Evolutionary conservation across 176 grass and related monocot genomes (phyloP).

Genomic region (Aegilops longissima): DNA sequence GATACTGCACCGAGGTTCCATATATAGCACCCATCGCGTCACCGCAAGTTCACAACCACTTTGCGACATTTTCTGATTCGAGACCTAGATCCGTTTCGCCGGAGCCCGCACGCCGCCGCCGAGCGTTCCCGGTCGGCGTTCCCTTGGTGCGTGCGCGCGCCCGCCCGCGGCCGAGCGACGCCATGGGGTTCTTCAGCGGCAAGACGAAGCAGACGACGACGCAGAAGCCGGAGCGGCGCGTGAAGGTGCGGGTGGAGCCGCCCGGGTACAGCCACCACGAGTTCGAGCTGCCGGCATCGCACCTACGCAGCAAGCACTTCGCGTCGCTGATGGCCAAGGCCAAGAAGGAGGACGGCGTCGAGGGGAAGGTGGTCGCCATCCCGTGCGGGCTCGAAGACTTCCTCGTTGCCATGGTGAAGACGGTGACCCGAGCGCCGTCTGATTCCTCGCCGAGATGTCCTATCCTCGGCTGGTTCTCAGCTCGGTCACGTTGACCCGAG

Average conservation of each 20-base stretch:
- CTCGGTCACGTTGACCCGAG: background rate
- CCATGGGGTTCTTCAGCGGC: background rate
- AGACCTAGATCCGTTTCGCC: background rate
- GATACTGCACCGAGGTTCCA: background rate
- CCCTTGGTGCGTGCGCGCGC: background rate
- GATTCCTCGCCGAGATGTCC: background rate
- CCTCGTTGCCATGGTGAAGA: background rate
- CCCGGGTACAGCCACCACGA: background rate
- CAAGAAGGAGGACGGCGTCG: background rate
- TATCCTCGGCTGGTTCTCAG: background rate
- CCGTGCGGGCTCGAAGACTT: background rate
- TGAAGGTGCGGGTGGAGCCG: conserved; percentile 7
- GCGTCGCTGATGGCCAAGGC: background rate
- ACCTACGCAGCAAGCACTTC: background rate
- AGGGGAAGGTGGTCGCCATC: background rate
- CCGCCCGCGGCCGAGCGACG: background rate
- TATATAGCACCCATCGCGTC: background rate
- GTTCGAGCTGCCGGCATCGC: conserved; percentile 16
- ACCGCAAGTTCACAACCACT: background rate
- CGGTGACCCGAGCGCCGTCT: background rate
- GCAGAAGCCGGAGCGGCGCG: background rate
- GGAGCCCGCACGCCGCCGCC: background rate
- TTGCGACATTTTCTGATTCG: background rate
- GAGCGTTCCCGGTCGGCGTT: background rate
- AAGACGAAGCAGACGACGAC: background rate